phyloP scores from a whole-genome alignment of 129 eudicot genomes.

The Heracleum sosnowskyi region DNA sequence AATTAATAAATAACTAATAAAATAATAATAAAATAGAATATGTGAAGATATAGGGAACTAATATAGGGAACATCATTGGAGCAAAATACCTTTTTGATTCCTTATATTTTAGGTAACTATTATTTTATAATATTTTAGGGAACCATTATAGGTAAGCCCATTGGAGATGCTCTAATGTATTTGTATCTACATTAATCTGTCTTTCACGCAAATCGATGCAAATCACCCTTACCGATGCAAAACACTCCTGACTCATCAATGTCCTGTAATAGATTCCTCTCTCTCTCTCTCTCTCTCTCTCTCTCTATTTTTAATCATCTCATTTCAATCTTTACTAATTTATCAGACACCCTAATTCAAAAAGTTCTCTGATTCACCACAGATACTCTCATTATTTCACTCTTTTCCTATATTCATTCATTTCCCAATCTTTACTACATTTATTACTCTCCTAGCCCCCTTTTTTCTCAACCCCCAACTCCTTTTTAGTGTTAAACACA shows the following conservation, averaged over 20 bases:
- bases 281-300: neutral
- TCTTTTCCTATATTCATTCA: constrained; percentile 1
- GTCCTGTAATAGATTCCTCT: constrained; percentile 6
- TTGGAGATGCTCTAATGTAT: no score
- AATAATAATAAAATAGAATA: no score
- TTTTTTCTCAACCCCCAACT: neutral
- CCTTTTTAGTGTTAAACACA: neutral
- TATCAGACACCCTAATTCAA: neutral
- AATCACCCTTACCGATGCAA: constrained; percentile 1
- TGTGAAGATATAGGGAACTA: no score
- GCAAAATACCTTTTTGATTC: no score
- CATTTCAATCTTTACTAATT: no score
- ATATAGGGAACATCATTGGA: no score
- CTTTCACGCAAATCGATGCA: constrained; percentile 12
- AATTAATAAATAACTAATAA: no score
- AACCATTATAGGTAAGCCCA: no score
- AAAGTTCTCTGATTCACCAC: constrained; percentile 4
- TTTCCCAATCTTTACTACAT: constrained; percentile 9
- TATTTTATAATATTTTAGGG: no score
- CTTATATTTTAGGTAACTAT: no score
- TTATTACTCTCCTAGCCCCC: neutral
- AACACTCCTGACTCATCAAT: neutral
- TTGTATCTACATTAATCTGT: neutral
- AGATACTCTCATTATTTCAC: neutral
- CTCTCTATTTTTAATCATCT: neutral